Evolutionary conservation across 2,329 filamentous ascomycete genomes (phyloP).

Genomic region (Colletotrichum sp.): DNA sequence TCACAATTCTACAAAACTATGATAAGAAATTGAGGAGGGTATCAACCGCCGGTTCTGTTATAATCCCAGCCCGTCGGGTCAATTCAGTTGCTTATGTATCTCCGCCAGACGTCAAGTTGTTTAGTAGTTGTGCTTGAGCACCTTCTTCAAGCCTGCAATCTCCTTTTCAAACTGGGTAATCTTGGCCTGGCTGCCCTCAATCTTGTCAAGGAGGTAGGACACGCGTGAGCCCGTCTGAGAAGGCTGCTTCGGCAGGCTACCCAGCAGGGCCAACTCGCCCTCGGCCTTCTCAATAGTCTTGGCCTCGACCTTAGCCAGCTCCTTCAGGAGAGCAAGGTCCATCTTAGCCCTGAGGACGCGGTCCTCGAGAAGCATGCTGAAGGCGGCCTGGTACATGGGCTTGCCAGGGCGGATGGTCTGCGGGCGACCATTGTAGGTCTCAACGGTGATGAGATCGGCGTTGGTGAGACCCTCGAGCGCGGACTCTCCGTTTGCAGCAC

Average conservation of each 20-base stretch:
- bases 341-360: slow-evolving; percentile 74
- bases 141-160: slow-evolving; percentile 73
- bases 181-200: slow-evolving; percentile 75
- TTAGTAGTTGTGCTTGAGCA: slow-evolving; percentile 49
- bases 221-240: slow-evolving; percentile 69
- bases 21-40: background rate
- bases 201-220: slow-evolving; percentile 74
- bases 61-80: background rate
- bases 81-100: background rate
- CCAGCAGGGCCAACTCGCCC: slow-evolving; percentile 75
- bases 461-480: slow-evolving; percentile 82
- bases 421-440: slow-evolving; percentile 76
- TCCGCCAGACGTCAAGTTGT: background rate
- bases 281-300: slow-evolving; percentile 80
- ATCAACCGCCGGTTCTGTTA: background rate
- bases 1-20: background rate
- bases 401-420: slow-evolving; percentile 79
- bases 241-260: slow-evolving; percentile 71
- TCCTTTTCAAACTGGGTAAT: slow-evolving; percentile 76
- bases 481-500: slow-evolving; percentile 67
- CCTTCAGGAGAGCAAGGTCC: slow-evolving; percentile 70
- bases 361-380: slow-evolving; percentile 73
- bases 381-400: slow-evolving; percentile 86
- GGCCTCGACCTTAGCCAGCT: slow-evolving; percentile 74
- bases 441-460: slow-evolving; percentile 83